Evolutionary conservation across 805 yeast species (phyloP).

Genomic region (Cyberlindnera euphorbiae): DNA sequence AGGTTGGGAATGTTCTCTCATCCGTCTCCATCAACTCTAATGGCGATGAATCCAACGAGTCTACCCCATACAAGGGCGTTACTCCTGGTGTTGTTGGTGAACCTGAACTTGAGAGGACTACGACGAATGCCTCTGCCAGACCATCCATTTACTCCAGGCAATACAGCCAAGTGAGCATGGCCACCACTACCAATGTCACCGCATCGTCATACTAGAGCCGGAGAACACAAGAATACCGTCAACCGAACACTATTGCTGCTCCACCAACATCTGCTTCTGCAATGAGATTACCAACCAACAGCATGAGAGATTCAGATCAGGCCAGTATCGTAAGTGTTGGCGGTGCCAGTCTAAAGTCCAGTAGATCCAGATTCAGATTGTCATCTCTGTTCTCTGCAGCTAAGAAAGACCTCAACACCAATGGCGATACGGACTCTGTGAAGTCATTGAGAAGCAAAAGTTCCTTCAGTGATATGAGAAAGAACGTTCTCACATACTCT

Average conservation of each 20-base stretch:
- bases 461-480: conserved; percentile 28
- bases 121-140: neutral
- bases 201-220: conserved; percentile 14
- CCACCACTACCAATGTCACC: conserved; percentile 8
- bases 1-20: conserved; percentile 22
- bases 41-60: neutral
- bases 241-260: conserved; percentile 9
- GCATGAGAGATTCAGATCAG: conserved; percentile 21
- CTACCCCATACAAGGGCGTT: conserved; percentile 15
- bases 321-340: conserved; percentile 15
- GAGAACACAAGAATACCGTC: conserved; percentile 12
- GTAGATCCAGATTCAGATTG: conserved; percentile 24
- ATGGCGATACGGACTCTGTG: conserved; percentile 20
- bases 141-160: conserved; percentile 8
- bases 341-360: conserved; percentile 19
- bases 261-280: conserved; percentile 11
- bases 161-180: conserved; percentile 9
- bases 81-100: conserved; percentile 26
- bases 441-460: conserved; percentile 23
- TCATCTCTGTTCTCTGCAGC: conserved; percentile 23
- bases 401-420: conserved; percentile 13
- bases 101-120: neutral
- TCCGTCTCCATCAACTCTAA: conserved; percentile 21
- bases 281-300: conserved; percentile 1
- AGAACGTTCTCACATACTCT: conserved; percentile 25